Conservation (phyloP, 306 rosid species). For the Coriaria nepalensis region DNA sequence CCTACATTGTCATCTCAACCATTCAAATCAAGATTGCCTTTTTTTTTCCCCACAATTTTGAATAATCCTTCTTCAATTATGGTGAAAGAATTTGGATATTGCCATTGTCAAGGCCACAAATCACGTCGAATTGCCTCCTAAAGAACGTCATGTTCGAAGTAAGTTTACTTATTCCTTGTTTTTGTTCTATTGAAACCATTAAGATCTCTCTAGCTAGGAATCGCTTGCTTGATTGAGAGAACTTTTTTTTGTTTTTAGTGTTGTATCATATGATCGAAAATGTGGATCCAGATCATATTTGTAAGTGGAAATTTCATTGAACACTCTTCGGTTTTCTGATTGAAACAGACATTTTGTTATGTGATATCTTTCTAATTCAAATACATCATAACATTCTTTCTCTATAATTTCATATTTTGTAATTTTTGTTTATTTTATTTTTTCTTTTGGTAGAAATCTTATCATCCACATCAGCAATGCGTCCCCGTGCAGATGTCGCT, state of each 20-base stretch:
- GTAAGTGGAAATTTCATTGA: background rate
- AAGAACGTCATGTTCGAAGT: slow-evolving; percentile 92
- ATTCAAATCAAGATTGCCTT: no score
- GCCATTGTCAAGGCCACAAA: slow-evolving; percentile 89
- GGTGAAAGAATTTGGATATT: slow-evolving; percentile 70
- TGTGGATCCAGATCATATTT: no score
- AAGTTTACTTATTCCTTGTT: slow-evolving; percentile 16
- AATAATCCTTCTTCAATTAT: background rate
- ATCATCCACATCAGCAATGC: slow-evolving; percentile 58
- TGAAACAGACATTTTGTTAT: no score
- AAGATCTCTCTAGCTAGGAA: background rate
- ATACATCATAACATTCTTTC: background rate
- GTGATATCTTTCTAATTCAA: no score
- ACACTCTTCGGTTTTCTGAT: background rate
- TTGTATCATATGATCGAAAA: no score
- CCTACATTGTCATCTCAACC: background rate
- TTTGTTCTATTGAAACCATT: background rate
- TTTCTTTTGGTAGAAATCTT: slow-evolving; percentile 38
- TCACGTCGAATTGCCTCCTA: slow-evolving; percentile 82
- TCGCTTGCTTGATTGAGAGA: no score
- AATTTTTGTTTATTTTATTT: slow-evolving; percentile 2
- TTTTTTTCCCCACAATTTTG: background rate
- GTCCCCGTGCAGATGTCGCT: slow-evolving; percentile 82
- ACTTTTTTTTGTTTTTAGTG: no score
- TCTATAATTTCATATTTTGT: background rate